These are phyloP conservation scores for Coemansia interrupta DNA, from an alignment of 192 early-diverging fungal species.

Conservation along the genomic window DNA sequence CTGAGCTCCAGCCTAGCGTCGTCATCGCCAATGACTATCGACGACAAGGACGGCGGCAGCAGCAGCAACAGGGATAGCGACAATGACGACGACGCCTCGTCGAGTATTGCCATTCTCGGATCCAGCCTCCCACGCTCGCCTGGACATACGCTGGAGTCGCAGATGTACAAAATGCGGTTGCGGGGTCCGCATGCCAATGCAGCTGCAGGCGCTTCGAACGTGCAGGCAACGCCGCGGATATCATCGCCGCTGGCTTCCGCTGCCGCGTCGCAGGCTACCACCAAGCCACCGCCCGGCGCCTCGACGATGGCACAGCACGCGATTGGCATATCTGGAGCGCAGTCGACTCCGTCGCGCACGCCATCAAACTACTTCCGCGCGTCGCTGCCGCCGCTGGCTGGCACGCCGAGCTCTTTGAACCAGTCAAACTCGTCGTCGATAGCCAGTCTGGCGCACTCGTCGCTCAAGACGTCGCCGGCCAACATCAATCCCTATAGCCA, in stretches of 20 bases:
- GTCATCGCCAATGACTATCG: conserved; percentile 3
- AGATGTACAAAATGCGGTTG: conserved; percentile 50
- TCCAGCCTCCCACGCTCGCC: conserved; percentile 46
- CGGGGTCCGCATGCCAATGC: conserved; percentile 31
- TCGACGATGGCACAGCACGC: conserved; percentile 24
- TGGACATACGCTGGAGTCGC: conserved; percentile 44
- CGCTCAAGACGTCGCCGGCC: conserved; percentile 16
- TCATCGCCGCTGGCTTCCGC: conserved; percentile 32
- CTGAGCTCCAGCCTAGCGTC: conserved; percentile 13
- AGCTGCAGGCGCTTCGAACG: neutral
- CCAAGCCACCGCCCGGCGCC: conserved; percentile 4
- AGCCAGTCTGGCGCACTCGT: conserved; percentile 36
- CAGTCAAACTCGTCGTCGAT: conserved; percentile 44
- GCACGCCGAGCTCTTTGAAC: conserved; percentile 15
- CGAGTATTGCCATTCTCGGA: conserved; percentile 47
- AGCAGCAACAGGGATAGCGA: conserved; percentile 13
- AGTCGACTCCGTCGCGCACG: conserved; percentile 24
- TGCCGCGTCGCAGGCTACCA: conserved; percentile 6
- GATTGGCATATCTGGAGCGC: conserved; percentile 4
- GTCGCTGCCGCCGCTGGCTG: conserved; percentile 40
- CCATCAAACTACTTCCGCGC: conserved; percentile 52
- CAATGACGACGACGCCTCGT: conserved; percentile 17
- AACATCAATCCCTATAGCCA: conserved; percentile 45
- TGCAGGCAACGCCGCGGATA: conserved; percentile 20
- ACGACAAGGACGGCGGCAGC: neutral